Conservation (phyloP, 169 alveolate genomes). For the Plasmodium falciparum region DNA sequence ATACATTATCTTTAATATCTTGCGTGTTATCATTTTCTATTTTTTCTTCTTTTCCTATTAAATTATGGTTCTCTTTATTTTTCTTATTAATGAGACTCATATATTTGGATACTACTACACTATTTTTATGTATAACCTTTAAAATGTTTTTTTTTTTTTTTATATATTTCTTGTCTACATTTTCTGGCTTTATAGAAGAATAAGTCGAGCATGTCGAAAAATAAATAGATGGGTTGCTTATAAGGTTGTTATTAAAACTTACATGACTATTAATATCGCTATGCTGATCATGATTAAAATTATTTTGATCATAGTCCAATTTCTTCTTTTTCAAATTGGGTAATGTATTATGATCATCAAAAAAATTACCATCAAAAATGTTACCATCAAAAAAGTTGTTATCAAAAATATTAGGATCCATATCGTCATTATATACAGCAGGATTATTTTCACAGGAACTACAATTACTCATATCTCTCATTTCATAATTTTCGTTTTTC, state of each 20-base stretch:
- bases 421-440: not conserved
- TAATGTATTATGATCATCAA: too few relatives aligned
- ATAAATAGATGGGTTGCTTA: not conserved
- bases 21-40: not conserved
- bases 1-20: not conserved
- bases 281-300: too few relatives aligned
- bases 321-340: too few relatives aligned
- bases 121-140: slow-evolving; percentile 24
- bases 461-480: not conserved
- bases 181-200: not conserved
- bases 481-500: slow-evolving; percentile 1
- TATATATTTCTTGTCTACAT: not conserved
- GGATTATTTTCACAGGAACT: not conserved
- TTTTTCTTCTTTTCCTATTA: not conserved
- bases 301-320: too few relatives aligned
- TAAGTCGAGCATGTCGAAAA: not conserved
- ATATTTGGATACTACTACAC: slow-evolving; percentile 14
- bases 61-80: not conserved
- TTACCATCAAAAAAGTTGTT: not conserved
- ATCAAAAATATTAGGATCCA: not conserved
- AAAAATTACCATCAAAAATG: not conserved
- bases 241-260: too few relatives aligned
- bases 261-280: too few relatives aligned
- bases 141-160: slow-evolving; percentile 5
- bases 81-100: not conserved